phyloP scores from a whole-genome alignment of 2,329 filamentous ascomycete species.

The Aspergillus terreus region DNA sequence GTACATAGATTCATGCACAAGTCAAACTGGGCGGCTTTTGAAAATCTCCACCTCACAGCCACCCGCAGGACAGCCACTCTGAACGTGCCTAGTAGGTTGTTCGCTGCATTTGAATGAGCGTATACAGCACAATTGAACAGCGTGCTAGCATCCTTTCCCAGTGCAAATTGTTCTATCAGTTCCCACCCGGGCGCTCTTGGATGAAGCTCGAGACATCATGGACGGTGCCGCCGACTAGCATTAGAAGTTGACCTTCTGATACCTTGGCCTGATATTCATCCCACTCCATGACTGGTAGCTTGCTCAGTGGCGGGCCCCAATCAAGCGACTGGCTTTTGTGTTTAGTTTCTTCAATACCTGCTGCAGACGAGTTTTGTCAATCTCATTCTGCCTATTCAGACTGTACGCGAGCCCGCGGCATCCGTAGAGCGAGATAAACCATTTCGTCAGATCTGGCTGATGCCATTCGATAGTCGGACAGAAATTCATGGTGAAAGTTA shows the following conservation, averaged over 20 bases:
- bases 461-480: not conserved
- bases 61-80: not conserved
- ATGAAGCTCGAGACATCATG: not conserved
- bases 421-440: not conserved
- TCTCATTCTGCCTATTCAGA: conserved; percentile 1
- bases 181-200: not conserved
- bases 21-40: not conserved
- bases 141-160: conserved; percentile 3
- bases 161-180: not conserved
- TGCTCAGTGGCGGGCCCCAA: not conserved
- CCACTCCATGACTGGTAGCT: conserved; percentile 4
- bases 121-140: conserved; percentile 1
- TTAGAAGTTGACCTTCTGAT: not conserved
- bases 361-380: not conserved
- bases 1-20: too few relatives aligned
- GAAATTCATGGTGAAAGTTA: not conserved
- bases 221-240: not conserved
- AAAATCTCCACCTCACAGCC: not conserved
- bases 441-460: not conserved
- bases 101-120: not conserved
- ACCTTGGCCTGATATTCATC: not conserved
- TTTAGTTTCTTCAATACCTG: not conserved
- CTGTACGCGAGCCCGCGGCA: not conserved
- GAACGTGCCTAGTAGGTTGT: not conserved
- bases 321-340: not conserved